Conservation (phyloP, 306 rosid genomes). For the Bauhinia variegata region DNA sequence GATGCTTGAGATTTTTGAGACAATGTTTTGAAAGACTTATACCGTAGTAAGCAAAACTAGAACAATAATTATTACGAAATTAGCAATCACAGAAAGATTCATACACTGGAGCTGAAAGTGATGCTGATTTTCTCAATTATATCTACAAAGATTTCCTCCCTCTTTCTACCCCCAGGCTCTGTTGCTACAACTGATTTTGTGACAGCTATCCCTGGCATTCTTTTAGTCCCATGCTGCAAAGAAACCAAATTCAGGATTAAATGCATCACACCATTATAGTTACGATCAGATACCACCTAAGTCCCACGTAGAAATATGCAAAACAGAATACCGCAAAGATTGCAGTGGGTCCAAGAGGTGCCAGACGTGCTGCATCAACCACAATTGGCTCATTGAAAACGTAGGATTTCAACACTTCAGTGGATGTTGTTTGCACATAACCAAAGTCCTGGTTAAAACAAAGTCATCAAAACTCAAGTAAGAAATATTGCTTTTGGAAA, state of each 20-base stretch:
- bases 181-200: conserved; percentile 86
- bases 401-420: conserved; percentile 79
- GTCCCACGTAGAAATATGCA: conserved; percentile 12
- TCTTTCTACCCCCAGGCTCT: conserved; percentile 79
- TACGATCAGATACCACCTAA: conserved; percentile 7
- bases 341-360: conserved; percentile 73
- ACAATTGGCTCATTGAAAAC: conserved; percentile 78
- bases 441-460: conserved; percentile 74
- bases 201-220: conserved; percentile 92
- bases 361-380: conserved; percentile 60
- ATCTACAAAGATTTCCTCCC: conserved; percentile 92
- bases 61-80: conserved; percentile 13
- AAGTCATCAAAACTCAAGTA: conserved; percentile 32
- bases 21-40: conserved; percentile 11
- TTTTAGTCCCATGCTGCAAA: conserved; percentile 76
- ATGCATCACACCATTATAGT: conserved; percentile 20
- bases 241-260: conserved; percentile 39
- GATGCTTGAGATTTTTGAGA: background rate
- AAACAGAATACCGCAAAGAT: conserved; percentile 60
- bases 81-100: conserved; percentile 30
- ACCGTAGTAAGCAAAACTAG: conserved; percentile 23
- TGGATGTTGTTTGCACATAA: conserved; percentile 83
- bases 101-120: conserved; percentile 85
- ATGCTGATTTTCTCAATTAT: conserved; percentile 93
- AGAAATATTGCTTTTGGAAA: conserved; percentile 8